Percentiles rank a stretch among this genome's conserved stretches.
These are phyloP conservation scores for Stromatinia cepivora DNA, from an alignment of 2,329 filamentous ascomycete genomes.

Conservation along the genomic window DNA sequence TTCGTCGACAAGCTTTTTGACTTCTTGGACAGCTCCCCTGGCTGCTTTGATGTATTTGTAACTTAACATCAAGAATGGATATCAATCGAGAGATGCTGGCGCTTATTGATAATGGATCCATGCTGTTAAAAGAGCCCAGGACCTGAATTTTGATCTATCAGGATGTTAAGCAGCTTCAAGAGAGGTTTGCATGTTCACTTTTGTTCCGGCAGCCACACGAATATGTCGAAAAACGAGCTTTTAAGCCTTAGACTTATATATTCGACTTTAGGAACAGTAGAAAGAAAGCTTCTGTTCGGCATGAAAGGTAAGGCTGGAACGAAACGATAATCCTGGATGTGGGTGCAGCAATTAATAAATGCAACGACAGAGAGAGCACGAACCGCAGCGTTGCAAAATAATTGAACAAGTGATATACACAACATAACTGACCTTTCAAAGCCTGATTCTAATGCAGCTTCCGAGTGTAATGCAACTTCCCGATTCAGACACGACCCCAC, in stretches of 20 bases:
- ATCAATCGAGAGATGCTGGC: slow-evolving; percentile 25
- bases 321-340: not conserved
- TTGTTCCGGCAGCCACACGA: not conserved
- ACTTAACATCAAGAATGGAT: slow-evolving; percentile 12
- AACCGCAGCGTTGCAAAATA: not conserved
- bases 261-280: not conserved
- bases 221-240: not conserved
- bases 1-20: slow-evolving; percentile 18
- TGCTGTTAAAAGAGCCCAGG: not conserved
- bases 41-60: slow-evolving; percentile 22
- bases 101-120: slow-evolving; percentile 23
- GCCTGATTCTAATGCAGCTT: not conserved
- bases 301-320: not conserved
- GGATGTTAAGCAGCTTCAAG: too few species aligned
- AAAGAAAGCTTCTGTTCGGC: not conserved
- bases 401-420: not conserved
- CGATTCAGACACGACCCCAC: not conserved
- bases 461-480: not conserved
- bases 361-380: not conserved
- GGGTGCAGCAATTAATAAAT: not conserved
- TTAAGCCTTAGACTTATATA: not conserved
- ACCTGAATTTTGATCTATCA: not conserved
- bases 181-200: not conserved
- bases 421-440: not conserved
- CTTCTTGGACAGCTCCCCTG: slow-evolving; percentile 1